These are phyloP conservation scores for Boletus edulis DNA, from an alignment of 768 basidiomycete genomes.

Conservation along the genomic window DNA sequence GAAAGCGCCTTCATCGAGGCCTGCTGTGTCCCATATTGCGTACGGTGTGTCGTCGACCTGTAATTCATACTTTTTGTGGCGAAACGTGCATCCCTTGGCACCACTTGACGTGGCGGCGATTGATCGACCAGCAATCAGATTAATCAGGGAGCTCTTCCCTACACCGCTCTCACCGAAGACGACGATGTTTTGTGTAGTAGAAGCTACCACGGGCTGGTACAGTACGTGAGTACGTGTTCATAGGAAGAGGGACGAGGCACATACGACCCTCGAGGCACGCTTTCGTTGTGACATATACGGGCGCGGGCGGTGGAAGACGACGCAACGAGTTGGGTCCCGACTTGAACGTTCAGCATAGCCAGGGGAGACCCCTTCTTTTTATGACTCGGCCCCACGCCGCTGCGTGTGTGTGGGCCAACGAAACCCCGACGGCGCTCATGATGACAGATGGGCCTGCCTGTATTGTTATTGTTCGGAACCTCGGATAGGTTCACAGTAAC, in stretches of 20 bases:
- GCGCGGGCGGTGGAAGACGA: slow-evolving; percentile 14
- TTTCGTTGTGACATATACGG: slow-evolving; percentile 24
- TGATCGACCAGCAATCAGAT: slow-evolving; percentile 40
- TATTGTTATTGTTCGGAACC: slow-evolving; percentile 9
- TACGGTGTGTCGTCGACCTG: slow-evolving; percentile 22
- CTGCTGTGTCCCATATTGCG: slow-evolving; percentile 38
- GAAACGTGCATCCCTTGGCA: slow-evolving; percentile 36
- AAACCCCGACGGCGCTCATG: slow-evolving; percentile 22
- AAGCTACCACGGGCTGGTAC: slow-evolving; percentile 5
- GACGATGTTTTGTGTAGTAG: slow-evolving; percentile 23
- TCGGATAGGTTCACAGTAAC: neutral
- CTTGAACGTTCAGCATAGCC: slow-evolving; percentile 4
- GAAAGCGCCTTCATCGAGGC: slow-evolving; percentile 36
- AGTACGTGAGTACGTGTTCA: slow-evolving; percentile 5
- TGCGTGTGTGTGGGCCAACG: slow-evolving; percentile 7
- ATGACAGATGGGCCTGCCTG: neutral
- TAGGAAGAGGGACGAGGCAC: slow-evolving; percentile 6
- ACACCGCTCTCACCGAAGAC: slow-evolving; percentile 31
- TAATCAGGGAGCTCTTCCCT: slow-evolving; percentile 43
- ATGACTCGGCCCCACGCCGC: slow-evolving; percentile 8
- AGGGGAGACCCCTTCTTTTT: slow-evolving; percentile 18
- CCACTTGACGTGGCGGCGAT: slow-evolving; percentile 34
- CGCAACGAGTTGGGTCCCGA: slow-evolving; percentile 5
- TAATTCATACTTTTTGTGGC: slow-evolving; percentile 27
- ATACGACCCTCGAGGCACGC: slow-evolving; percentile 10